Evolutionary conservation across 2,329 filamentous ascomycete genomes (phyloP), one percentile per base, ranked within the genome.

Genomic region (Coleophoma crateriformis): DNA sequence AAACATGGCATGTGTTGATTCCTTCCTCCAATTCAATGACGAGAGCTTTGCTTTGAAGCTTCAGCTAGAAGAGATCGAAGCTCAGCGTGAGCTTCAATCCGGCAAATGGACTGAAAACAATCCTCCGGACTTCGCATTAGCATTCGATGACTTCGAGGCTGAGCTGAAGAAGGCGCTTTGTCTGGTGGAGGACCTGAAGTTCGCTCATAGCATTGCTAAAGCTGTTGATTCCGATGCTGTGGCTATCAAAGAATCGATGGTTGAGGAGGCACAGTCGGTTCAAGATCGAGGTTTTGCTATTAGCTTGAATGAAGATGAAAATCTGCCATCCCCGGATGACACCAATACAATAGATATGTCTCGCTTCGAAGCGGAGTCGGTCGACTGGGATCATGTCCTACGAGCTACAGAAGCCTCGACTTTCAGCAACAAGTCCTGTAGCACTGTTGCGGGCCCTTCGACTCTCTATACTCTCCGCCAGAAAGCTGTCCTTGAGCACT

Each of bases 31-130:
- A 49, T 49, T 54, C 37, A 54, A 60, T 41, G 57, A 60, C 46
- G 33, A 60, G 41, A 54, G 47, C 54, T 54, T 55, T 54, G 54
- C 50, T 58, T 48, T 59, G n/a, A n/a, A 53, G 46, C 57, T 58
- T 55, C 52, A 60, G 54, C 50, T 60, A 47, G 45, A 57, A 47
- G 56, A 58, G 44, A 57, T 51, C 20, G 50, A 56, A 51, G 50
- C 54, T 49, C 50, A 58, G 48, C 54, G 53, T 17, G 45, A 56
- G 52, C 47, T 51, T 49, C 51, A 54, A 52, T 34, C 52, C 41
- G 55, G 55, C 39, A 58, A 58, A 54, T 58, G 53, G 52, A 37
- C 37, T 37, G 56, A 58, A 34, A 44, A 53, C 33, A 53, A 46
- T 49, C 54, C 56, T 53, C 58, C 54, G 7, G 57, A 60, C 37